Evolutionary conservation across 257 asterid genomes (phyloP).

Genomic region (Capsicum chinense): DNA sequence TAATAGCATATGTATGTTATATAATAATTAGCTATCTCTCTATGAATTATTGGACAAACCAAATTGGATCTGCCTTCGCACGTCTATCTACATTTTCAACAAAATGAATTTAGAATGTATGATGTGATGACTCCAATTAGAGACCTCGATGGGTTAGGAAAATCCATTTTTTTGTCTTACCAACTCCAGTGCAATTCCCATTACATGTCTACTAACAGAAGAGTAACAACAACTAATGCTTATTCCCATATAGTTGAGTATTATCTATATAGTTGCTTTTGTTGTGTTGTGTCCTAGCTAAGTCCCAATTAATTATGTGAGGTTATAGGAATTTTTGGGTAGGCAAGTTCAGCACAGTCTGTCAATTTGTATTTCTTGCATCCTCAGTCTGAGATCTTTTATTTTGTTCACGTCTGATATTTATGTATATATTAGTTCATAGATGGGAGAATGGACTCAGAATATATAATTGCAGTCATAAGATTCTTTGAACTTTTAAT

Average conservation of each 20-base stretch:
- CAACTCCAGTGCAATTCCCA: not conserved
- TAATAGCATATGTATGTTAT: not conserved
- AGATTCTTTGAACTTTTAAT: slow-evolving; percentile 4
- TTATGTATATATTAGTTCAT: not conserved
- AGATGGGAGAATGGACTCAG: not conserved
- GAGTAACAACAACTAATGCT: not conserved
- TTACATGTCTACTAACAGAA: not conserved
- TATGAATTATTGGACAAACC: not conserved
- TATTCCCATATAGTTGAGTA: slow-evolving; percentile 5
- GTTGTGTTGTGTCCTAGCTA: not conserved
- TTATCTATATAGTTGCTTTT: not conserved
- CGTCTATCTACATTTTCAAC: not conserved
- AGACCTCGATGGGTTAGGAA: not conserved
- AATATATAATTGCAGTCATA: not conserved
- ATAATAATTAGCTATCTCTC: not conserved
- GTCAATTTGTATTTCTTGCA: not conserved
- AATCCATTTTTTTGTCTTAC: not conserved
- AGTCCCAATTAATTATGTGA: not conserved
- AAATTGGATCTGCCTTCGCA: not conserved
- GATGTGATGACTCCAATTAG: not conserved
- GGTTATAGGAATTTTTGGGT: no score
- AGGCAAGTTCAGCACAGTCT: no score
- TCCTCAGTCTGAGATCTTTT: not conserved
- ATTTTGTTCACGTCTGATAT: not conserved
- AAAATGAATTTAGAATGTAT: not conserved